A percentile compares a stretch with the other conserved stretches of the same genome.
Conservation (phyloP, 2,329 filamentous ascomycete species). For the Cercospora sesami region DNA sequence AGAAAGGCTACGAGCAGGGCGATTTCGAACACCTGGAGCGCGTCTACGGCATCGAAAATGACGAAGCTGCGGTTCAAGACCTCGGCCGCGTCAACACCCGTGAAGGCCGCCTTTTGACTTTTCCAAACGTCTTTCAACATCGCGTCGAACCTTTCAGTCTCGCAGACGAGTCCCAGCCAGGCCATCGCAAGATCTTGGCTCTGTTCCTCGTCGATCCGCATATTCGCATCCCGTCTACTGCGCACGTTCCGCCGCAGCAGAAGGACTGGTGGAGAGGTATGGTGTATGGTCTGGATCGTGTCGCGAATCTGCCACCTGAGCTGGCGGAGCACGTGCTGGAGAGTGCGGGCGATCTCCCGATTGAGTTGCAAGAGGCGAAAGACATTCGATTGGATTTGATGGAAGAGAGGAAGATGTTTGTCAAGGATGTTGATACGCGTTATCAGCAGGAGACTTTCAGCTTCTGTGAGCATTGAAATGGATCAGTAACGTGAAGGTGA, state of each 20-base stretch:
- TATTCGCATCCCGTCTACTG: constrained; percentile 52
- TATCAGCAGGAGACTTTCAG: constrained; percentile 27
- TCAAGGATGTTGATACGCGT: constrained; percentile 22
- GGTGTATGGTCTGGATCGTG: constrained; percentile 22
- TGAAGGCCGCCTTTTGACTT: constrained; percentile 54
- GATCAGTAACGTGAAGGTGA: neutral
- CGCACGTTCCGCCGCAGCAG: constrained; percentile 55
- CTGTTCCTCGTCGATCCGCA: constrained; percentile 62
- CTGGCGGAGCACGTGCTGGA: constrained; percentile 34
- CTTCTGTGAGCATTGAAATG: constrained; percentile 36
- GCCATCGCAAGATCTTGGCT: constrained; percentile 58
- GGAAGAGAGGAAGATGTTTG: constrained; percentile 34
- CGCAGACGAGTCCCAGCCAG: constrained; percentile 52
- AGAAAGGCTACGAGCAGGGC: constrained; percentile 25
- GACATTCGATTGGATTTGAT: constrained; percentile 34
- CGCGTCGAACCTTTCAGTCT: constrained; percentile 54
- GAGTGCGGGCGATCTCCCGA: constrained; percentile 32
- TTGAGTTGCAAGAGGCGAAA: constrained; percentile 35
- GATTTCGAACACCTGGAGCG: constrained; percentile 29
- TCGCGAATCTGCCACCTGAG: constrained; percentile 33
- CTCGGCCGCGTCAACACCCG: constrained; percentile 53
- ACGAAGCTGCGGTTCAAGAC: constrained; percentile 42
- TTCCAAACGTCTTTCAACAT: constrained; percentile 58
- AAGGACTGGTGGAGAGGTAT: constrained; percentile 46
- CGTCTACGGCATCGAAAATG: constrained; percentile 33